Evolutionary conservation across 495 filamentous ascomycete genomes (phyloP).

Genomic region (Lasiosphaeris hirsuta): DNA sequence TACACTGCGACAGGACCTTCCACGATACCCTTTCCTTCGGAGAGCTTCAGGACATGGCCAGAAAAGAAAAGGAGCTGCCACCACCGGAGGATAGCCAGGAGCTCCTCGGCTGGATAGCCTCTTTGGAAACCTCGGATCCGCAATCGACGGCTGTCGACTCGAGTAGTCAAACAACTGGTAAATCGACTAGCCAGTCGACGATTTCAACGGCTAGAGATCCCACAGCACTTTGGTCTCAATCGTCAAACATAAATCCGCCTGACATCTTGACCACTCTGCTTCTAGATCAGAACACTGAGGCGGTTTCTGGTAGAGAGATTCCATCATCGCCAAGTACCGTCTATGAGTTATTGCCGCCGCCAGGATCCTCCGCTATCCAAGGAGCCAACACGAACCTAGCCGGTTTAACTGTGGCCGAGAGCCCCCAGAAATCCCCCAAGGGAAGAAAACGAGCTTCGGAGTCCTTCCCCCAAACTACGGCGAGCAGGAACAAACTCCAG

Average conservation of each 20-base stretch:
- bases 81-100: conserved; percentile 46
- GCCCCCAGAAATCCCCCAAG: not conserved
- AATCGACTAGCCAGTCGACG: conserved; percentile 17
- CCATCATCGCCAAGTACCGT: not conserved
- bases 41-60: conserved; percentile 43
- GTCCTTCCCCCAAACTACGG: not conserved
- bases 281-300: not conserved
- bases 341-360: not conserved
- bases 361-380: conserved; percentile 2
- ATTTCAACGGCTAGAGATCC: not conserved
- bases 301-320: not conserved
- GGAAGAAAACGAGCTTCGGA: not conserved
- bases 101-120: conserved; percentile 51
- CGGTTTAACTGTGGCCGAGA: not conserved
- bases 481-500: not conserved
- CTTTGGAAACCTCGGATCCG: conserved; percentile 48
- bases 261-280: not conserved
- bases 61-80: conserved; percentile 30
- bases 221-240: conserved; percentile 3
- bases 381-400: not conserved
- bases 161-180: not conserved
- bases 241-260: not conserved
- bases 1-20: conserved; percentile 46
- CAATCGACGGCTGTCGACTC: conserved; percentile 27
- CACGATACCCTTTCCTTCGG: conserved; percentile 39